Evolutionary conservation across 1,284 basidiomycete species (phyloP), one percentile per base, ranked within the genome.

Genomic region (Ceratobasidium sp.): DNA sequence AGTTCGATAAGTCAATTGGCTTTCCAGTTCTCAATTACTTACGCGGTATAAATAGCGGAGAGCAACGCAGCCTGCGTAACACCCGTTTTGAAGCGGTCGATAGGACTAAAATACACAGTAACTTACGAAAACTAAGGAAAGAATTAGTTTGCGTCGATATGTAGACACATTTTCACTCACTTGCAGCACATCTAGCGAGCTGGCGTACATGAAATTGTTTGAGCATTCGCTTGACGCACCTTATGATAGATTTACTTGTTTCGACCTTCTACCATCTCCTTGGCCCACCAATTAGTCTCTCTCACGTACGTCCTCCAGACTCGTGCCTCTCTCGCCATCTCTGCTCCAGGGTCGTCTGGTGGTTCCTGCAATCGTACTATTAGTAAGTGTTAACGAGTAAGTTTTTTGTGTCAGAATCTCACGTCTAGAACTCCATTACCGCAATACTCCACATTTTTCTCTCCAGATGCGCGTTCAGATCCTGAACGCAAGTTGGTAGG

Each of bases 291-390:
- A 8, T 68, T 15, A 23, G 49, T 23, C 49, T 68, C 47, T 26
- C 47, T 23, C n/a, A 54, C 47, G 26, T 68, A 68, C 4, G 31
- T 39, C 17, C 23, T 11, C 66, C 66, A 68, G 11, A 68, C 49
- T 13, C 31, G 47, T 7, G 66, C 49, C 20, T 54, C 51, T 17
- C 28, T 3, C 11, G n/a, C 7, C 35, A 69, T n/a, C n/a, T 69
- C 35, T 20, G 35, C 51, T 7, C 37, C 31, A 13, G 26, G 11
- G 3, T 65, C 63, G 28, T n/a, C 23, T 17, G 31, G 10, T 3
- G 31, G 31, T 28, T 58, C 56, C 56, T 58, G 26, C 6, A 58
- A 13, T 42, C 13, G 39, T 13, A 13, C 13, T 6, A 6, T 13
- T 42, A 42, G 39, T 42, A 13, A 42, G 39, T 42, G 6, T 42